Percentiles rank a stretch among this genome's conserved stretches.
Evolutionary conservation across 176 grass and related monocot species (phyloP).

Genomic region (Eragrostis nindensis): DNA sequence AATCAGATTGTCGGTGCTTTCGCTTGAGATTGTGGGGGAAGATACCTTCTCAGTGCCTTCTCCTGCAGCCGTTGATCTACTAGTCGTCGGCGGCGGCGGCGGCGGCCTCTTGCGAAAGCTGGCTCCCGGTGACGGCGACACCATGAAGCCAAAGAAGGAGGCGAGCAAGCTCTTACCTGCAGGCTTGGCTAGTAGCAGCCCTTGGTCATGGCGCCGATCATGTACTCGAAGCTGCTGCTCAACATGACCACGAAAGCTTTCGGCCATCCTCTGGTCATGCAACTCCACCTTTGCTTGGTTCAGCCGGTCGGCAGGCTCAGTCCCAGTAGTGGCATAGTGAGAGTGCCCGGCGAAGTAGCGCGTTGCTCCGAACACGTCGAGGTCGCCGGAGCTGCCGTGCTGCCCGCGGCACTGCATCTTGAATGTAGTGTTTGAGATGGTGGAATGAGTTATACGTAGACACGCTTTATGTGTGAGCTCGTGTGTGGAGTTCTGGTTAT

Average conservation of each 20-base stretch:
- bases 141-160: slow-evolving; percentile 7
- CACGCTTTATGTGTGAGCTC: too few species aligned
- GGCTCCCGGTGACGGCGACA: not conserved
- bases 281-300: not conserved
- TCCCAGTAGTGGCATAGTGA: not conserved
- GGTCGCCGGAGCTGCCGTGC: slow-evolving; percentile 47
- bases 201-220: not conserved
- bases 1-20: slow-evolving; percentile 3
- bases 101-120: slow-evolving; percentile 24
- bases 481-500: too few species aligned
- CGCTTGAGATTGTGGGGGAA: not conserved
- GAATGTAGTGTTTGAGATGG: not conserved
- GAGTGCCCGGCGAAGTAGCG: slow-evolving; percentile 48
- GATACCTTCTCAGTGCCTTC: not conserved
- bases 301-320: not conserved
- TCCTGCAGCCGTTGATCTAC: not conserved
- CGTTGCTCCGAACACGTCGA: slow-evolving; percentile 55
- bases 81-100: not conserved
- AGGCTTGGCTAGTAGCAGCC: not conserved
- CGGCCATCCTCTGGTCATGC: not conserved
- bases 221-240: not conserved
- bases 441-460: too few species aligned
- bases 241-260: not conserved
- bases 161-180: slow-evolving; percentile 31
- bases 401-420: slow-evolving; percentile 24